Evolutionary conservation across 2,329 filamentous ascomycete genomes (phyloP), one percentile per base, ranked within the genome.

Genomic region (Beauveria sp.): DNA sequence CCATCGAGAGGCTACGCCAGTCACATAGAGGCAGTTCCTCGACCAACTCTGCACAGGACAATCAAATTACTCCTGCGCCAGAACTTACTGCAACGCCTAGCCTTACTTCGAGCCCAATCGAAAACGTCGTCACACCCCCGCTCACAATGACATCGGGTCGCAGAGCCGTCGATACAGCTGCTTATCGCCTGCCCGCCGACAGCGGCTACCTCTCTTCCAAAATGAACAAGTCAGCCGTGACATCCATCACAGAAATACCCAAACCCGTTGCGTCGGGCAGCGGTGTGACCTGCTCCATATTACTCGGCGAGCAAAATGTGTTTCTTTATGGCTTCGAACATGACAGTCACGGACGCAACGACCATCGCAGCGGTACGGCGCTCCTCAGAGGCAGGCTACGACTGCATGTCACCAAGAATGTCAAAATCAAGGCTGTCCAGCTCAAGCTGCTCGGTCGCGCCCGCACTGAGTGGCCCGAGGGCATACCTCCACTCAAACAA

Each of bases 401-500:
- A 68, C 72, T 99, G 44, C 88, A 88, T 63, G 84, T 97, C 14
- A 87, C 89, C 51, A 97, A 97, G 71, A 89, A 90, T 65, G 86
- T 92, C 52, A 99, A 99, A 75, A 87, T 99, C 66, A 97, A 96
- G 77, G 88, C 91, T 4, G 84, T 99, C 26, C 92, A 89, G 6
- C 79, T 99, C 57, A 93, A 90, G 68, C 90, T 99, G 67, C 84
- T 87, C 46, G 94, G 93, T 34, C 88, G 86, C 70, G 91, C 92
- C 3, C 84, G 89, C 65, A 97, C 94, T 1, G 92, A 96, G 70
- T 99, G 94, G 94, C 93, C 94, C 18, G 94, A 97, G 77, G 91
- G 92, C 55, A 94, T 97, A 34, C 93, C 94, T 3, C 92, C 92
- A 0, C 82, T 88, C 61, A 96, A 96, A 73, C 82, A 88, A 1